Percentiles rank a stretch among this genome's conserved stretches.
These are phyloP conservation scores for Monosporozyma siamensis DNA, from an alignment of 805 yeast genomes.

Conservation along the genomic window DNA sequence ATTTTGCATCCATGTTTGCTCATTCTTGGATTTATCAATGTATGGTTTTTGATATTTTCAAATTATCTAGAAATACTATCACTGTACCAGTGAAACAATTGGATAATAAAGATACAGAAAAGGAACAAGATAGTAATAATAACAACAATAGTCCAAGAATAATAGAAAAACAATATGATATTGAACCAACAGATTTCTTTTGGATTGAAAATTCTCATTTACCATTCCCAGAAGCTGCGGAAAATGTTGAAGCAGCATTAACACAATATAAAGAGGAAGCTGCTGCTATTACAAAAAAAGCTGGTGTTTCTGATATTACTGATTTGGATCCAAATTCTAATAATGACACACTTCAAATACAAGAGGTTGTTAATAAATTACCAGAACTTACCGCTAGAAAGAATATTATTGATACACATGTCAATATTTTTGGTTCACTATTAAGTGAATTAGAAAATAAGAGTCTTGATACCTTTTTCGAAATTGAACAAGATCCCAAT, in stretches of 20 bases:
- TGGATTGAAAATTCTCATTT: slow-evolving; percentile 77
- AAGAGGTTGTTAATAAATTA: slow-evolving; percentile 80
- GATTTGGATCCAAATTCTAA: slow-evolving; percentile 54
- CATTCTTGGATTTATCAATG: slow-evolving; percentile 98
- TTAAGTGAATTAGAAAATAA: slow-evolving; percentile 79
- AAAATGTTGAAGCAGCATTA: slow-evolving; percentile 80
- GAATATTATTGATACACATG: slow-evolving; percentile 86
- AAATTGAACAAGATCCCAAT: slow-evolving; percentile 77
- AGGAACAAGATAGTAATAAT: slow-evolving; percentile 55
- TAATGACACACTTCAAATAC: slow-evolving; percentile 57
- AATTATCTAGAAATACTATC: slow-evolving; percentile 73
- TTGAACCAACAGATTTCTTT: slow-evolving; percentile 89
- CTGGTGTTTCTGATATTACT: slow-evolving; percentile 58
- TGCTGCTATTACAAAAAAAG: slow-evolving; percentile 67
- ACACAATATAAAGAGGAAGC: slow-evolving; percentile 80
- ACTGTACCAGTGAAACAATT: slow-evolving; percentile 37
- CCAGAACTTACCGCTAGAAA: slow-evolving; percentile 90
- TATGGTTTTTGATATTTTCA: slow-evolving; percentile 86
- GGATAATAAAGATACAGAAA: slow-evolving; percentile 17
- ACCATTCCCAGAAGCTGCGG: slow-evolving; percentile 99
- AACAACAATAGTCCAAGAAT: slow-evolving; percentile 58
- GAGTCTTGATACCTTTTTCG: slow-evolving; percentile 82
- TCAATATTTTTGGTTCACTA: slow-evolving; percentile 83
- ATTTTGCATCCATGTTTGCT: slow-evolving; percentile 85
- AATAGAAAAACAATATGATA: slow-evolving; percentile 58